phyloP scores from a whole-genome alignment of 306 rosid species.

The Citrullus mucosospermus region DNA sequence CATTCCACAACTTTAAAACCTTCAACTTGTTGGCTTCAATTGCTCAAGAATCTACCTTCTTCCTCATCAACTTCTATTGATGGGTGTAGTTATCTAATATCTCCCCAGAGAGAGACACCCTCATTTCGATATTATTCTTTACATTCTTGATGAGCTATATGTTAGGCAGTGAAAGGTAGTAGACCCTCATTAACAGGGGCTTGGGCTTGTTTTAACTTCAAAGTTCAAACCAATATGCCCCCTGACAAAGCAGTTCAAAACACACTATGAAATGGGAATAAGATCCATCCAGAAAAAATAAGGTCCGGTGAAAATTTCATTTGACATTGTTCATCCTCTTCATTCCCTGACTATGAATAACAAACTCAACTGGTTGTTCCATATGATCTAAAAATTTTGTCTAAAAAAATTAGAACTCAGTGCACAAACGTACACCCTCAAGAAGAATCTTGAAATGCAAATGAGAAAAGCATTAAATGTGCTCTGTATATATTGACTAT shows the following conservation, averaged over 20 bases:
- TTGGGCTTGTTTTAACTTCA: conserved; percentile 96
- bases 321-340: conserved; percentile 17
- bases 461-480: neutral
- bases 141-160: conserved; percentile 61
- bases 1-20: conserved; percentile 44
- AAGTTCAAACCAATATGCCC: conserved; percentile 98
- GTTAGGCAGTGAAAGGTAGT: conserved; percentile 70
- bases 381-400: neutral
- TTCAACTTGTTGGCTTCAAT: conserved; percentile 55
- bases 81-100: conserved; percentile 44
- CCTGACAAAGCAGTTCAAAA: conserved; percentile 98
- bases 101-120: conserved; percentile 40
- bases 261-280: conserved; percentile 34
- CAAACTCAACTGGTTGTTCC: neutral
- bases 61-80: conserved; percentile 65
- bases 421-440: neutral
- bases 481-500: neutral
- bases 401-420: neutral
- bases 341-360: neutral
- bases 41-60: conserved; percentile 52
- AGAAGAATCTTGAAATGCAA: neutral
- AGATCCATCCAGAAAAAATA: conserved; percentile 9
- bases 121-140: conserved; percentile 50
- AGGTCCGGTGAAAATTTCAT: conserved; percentile 5
- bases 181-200: conserved; percentile 75